phyloP scores from a whole-genome alignment of 441 rosid genomes.

The Erysimum cheiri region DNA sequence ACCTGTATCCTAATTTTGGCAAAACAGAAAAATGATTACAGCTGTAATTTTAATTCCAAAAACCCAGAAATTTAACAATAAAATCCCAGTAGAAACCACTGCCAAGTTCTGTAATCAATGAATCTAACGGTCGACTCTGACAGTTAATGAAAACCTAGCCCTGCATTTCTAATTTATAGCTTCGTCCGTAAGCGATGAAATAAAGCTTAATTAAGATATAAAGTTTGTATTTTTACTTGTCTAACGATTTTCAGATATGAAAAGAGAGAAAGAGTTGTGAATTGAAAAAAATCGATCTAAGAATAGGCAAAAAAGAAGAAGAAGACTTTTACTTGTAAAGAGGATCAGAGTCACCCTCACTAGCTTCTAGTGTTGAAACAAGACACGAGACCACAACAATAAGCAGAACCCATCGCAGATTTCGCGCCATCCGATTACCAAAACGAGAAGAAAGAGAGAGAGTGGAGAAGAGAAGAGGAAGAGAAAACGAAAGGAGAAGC shows the following conservation, averaged over 20 bases:
- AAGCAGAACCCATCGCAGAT: slow-evolving; percentile 48
- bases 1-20: not conserved
- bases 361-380: slow-evolving; percentile 53
- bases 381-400: slow-evolving; percentile 40
- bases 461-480: not conserved
- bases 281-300: slow-evolving; percentile 21
- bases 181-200: not conserved
- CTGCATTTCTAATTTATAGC: not conserved
- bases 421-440: slow-evolving; percentile 54
- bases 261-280: slow-evolving; percentile 5
- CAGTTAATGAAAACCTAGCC: slow-evolving; percentile 5
- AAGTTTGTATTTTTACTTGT: not conserved
- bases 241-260: not conserved
- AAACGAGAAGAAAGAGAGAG: not conserved
- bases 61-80: not conserved
- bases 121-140: slow-evolving; percentile 37
- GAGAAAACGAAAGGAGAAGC: slow-evolving; percentile 13
- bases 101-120: slow-evolving; percentile 4
- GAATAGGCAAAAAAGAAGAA: not conserved
- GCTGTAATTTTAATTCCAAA: not conserved
- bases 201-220: not conserved
- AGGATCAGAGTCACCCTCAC: slow-evolving; percentile 84
- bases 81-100: not conserved
- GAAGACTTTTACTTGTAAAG: slow-evolving; percentile 56
- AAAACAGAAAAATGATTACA: not conserved